Evolutionary conservation across 2,329 filamentous ascomycete genomes (phyloP).

Genomic region (Penicillium sp.): DNA sequence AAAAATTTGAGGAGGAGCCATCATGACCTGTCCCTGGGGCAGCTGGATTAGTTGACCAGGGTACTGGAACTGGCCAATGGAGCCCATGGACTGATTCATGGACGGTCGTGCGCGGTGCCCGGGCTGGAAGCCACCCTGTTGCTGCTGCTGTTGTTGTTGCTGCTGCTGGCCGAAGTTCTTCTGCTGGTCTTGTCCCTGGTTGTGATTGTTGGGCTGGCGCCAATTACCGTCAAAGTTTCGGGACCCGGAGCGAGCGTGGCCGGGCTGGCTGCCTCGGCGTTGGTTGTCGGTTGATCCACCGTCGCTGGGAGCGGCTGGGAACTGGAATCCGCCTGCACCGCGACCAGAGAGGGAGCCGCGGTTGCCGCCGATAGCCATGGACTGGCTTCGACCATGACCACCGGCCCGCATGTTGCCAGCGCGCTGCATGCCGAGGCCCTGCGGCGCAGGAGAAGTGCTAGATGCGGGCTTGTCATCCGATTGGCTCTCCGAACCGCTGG

Average conservation of each 20-base stretch:
- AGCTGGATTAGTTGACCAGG: conserved; percentile 78
- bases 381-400: conserved; percentile 51
- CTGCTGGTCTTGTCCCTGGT: conserved; percentile 46
- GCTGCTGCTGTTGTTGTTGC: conserved; percentile 45
- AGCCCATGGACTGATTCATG: conserved; percentile 78
- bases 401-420: conserved; percentile 82
- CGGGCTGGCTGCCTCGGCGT: conserved; percentile 66
- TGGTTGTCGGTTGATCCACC: conserved; percentile 58
- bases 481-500: conserved; percentile 50
- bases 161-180: conserved; percentile 66
- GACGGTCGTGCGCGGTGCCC: conserved; percentile 84
- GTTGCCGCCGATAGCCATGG: conserved; percentile 55
- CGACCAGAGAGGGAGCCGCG: conserved; percentile 60
- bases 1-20: conserved; percentile 76
- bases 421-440: conserved; percentile 63
- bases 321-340: conserved; percentile 69
- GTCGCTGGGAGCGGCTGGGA: conserved; percentile 52
- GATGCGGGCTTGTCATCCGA: conserved; percentile 46
- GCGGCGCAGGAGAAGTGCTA: conserved; percentile 50
- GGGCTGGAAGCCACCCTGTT: conserved; percentile 69
- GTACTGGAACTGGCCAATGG: conserved; percentile 84
- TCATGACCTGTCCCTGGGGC: conserved; percentile 73
- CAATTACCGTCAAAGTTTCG: conserved; percentile 98
- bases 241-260: conserved; percentile 76
- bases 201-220: conserved; percentile 69